Percentiles rank a stretch among this genome's conserved stretches.
Conservation (phyloP, 441 rosid species). For the Croton laevigatus region DNA sequence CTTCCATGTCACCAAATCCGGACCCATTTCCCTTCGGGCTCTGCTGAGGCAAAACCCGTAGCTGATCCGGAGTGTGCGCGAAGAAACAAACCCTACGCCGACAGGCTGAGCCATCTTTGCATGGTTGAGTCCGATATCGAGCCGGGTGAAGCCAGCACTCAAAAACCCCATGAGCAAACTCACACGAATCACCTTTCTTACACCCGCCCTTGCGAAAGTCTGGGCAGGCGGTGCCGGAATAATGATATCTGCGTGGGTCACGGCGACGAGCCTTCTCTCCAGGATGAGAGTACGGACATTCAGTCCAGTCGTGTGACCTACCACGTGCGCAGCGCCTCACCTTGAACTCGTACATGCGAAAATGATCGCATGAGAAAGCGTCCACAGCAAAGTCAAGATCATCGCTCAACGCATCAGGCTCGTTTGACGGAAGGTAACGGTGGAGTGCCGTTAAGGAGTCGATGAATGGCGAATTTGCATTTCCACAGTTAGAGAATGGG, state of each 20-base stretch:
- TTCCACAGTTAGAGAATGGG: constrained; percentile 27
- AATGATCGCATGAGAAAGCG: constrained; percentile 76
- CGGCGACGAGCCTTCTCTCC: constrained; percentile 89
- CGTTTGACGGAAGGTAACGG: constrained; percentile 57
- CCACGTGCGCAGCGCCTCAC: constrained; percentile 75
- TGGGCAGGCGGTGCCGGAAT: constrained; percentile 76
- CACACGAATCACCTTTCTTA: constrained; percentile 65
- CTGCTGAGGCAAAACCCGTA: constrained; percentile 43
- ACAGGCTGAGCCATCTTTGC: constrained; percentile 74
- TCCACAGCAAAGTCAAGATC: constrained; percentile 61
- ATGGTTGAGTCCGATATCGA: constrained; percentile 82
- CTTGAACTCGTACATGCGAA: constrained; percentile 88
- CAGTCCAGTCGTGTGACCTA: constrained; percentile 91
- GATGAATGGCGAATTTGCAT: constrained; percentile 37
- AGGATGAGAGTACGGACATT: constrained; percentile 91
- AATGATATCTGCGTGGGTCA: constrained; percentile 69
- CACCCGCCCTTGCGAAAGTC: constrained; percentile 78
- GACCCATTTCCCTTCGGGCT: constrained; percentile 36
- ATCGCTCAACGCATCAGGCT: constrained; percentile 43
- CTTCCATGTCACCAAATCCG: constrained; percentile 42
- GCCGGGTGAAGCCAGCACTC: constrained; percentile 98
- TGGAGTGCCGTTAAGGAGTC: constrained; percentile 57
- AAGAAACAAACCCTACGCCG: constrained; percentile 79
- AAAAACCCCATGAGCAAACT: constrained; percentile 88
- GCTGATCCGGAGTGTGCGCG: constrained; percentile 82